These are phyloP conservation scores for Aspergillus puulaauensis DNA, from an alignment of 2,329 filamentous ascomycete species.

Conservation along the genomic window DNA sequence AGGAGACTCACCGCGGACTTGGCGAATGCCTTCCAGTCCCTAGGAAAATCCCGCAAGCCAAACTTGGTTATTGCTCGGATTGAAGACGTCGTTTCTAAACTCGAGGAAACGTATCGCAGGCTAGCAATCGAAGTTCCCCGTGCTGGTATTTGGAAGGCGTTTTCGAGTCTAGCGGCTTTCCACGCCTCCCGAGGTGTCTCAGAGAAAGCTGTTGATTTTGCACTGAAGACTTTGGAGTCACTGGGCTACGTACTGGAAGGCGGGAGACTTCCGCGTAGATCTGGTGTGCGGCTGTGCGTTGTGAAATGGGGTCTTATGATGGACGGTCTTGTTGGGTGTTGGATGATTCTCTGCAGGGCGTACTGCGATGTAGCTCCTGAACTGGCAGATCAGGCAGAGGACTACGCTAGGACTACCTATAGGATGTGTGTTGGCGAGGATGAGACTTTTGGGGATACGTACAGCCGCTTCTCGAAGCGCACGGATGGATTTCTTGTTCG, in stretches of 20 bases:
- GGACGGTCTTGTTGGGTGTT: constrained; percentile 26
- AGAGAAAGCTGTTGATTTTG: constrained; percentile 18
- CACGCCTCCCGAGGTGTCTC: neutral
- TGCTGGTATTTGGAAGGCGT: constrained; percentile 15
- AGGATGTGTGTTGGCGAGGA: constrained; percentile 36
- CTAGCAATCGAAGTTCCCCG: constrained; percentile 26
- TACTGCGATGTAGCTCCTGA: constrained; percentile 24
- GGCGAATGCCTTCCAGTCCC: neutral
- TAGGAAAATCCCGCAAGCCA: too few species aligned
- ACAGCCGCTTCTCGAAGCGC: constrained; percentile 25
- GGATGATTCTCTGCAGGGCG: constrained; percentile 26
- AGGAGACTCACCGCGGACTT: constrained; percentile 9
- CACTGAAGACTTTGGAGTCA: constrained; percentile 24
- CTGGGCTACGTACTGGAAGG: constrained; percentile 28
- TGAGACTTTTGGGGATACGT: constrained; percentile 26
- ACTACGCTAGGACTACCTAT: constrained; percentile 34
- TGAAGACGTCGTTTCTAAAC: constrained; percentile 12
- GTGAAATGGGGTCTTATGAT: constrained; percentile 31
- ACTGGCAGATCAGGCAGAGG: constrained; percentile 22
- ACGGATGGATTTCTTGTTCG: constrained; percentile 41
- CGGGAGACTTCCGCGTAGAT: constrained; percentile 10
- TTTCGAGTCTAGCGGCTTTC: constrained; percentile 20
- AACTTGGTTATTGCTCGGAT: constrained; percentile 8
- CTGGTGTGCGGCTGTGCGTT: constrained; percentile 13
- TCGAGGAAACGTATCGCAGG: constrained; percentile 20